Evolutionary conservation across 306 rosid genomes (phyloP), one percentile per base, ranked within the genome.

Genomic region (Ammopiptanthus mongolicus): DNA sequence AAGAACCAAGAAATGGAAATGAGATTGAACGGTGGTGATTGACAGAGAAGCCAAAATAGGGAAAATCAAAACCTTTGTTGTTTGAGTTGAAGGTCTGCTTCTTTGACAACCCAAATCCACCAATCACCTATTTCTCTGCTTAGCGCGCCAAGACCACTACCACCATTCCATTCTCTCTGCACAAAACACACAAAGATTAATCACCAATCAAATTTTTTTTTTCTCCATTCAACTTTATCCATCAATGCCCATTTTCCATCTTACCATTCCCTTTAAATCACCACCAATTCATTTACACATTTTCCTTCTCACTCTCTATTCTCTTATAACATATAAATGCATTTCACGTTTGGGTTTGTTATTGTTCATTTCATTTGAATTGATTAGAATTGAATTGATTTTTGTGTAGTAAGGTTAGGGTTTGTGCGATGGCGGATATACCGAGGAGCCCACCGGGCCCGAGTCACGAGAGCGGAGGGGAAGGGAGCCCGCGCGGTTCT

Each of bases 401-500:
- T 17, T 44, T 13, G 15, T 41, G 3, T 61, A 52, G 18, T 69
- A 76, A 77, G 85, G 69, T 62, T 75, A 42, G 50, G 50, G 50
- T 61, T 29, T 60, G 22, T 75, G 63, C 37, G 12, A 81, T 93
- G 97, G 92, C 93, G 69, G 98, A 93, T 74, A 90, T 83, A 61
- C 91, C 97, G 58, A 50, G 87, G 42, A 93, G 96, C 60, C 93
- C 96, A 7, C 61, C 84, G 1, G 88, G 84, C 3, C 91, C 86
- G 50, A 87, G 88, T 79, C 95, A 91, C 71, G 98, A 93, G 28
- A 89, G 97, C 60, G 98, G 93, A 0, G 96, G 98, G 14, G 98
- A 93, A 59, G 96, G 85, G 76, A 93, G 98, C 52, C 91, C 96
- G 2, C 88, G 44, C 8, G 83, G 85, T 21, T 75, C 83, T 5